A percentile compares a stretch with the other conserved stretches of the same genome.
phyloP scores from a whole-genome alignment of 169 alveolate species.

The Eimeria tenella region DNA sequence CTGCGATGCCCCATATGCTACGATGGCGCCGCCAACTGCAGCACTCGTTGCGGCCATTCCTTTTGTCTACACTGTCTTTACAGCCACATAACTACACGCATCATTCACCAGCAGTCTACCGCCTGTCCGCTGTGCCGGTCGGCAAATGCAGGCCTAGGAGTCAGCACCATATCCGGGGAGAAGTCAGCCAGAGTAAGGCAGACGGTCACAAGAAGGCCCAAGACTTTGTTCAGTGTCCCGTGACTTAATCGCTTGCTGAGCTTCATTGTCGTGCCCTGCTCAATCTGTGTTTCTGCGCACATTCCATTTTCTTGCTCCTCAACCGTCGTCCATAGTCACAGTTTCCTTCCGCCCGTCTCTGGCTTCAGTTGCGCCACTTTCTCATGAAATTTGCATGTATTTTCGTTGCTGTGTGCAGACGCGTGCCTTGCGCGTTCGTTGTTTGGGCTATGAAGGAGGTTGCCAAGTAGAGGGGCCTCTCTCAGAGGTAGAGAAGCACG shows the following conservation, averaged over 20 bases:
- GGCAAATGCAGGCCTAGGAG: slow-evolving; percentile 40
- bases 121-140: slow-evolving; percentile 80
- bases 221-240: too few relatives aligned
- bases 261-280: too few relatives aligned
- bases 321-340: not conserved
- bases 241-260: too few relatives aligned
- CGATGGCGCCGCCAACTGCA: slow-evolving; percentile 79
- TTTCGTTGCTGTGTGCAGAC: slow-evolving; percentile 12
- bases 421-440: slow-evolving; percentile 69
- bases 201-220: too few relatives aligned
- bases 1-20: slow-evolving; percentile 80
- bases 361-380: not conserved
- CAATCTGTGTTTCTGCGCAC: too few relatives aligned
- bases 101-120: slow-evolving; percentile 70
- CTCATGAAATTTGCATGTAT: not conserved
- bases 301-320: not conserved
- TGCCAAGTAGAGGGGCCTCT: slow-evolving; percentile 68
- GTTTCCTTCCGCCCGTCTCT: not conserved
- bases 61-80: slow-evolving; percentile 77
- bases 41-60: slow-evolving; percentile 77
- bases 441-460: slow-evolving; percentile 74
- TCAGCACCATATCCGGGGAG: slow-evolving; percentile 72
- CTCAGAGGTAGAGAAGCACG: slow-evolving; percentile 63
- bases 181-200: slow-evolving; percentile 67
- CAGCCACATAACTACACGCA: slow-evolving; percentile 78